These are phyloP conservation scores for Ganoderma leucocontextum DNA, from an alignment of 1,284 basidiomycete species.

Conservation along the genomic window DNA sequence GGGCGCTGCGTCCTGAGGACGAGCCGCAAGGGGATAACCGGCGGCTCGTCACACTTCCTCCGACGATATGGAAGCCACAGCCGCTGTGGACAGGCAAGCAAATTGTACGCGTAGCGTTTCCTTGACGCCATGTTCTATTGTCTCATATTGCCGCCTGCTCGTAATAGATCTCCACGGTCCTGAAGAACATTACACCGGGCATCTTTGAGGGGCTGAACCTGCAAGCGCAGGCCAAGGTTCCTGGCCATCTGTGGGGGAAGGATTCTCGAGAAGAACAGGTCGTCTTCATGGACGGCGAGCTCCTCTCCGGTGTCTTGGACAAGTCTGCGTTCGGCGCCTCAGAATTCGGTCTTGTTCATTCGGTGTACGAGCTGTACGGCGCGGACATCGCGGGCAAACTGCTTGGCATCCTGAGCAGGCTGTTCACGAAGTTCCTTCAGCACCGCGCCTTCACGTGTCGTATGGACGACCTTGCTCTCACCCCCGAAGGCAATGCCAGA, in stretches of 20 bases:
- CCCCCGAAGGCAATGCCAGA: slow-evolving; percentile 79
- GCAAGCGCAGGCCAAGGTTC: slow-evolving; percentile 88
- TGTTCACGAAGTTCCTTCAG: slow-evolving; percentile 98
- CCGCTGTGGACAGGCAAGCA: slow-evolving; percentile 99
- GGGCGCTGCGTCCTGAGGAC: slow-evolving; percentile 92
- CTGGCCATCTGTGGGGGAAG: slow-evolving; percentile 84
- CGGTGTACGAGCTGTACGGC: slow-evolving; percentile 99
- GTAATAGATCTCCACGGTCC: slow-evolving; percentile 88
- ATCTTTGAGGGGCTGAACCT: slow-evolving; percentile 89
- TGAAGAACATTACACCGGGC: slow-evolving; percentile 90
- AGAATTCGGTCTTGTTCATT: slow-evolving; percentile 96
- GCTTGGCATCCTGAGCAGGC: slow-evolving; percentile 90
- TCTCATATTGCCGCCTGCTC: slow-evolving; percentile 13
- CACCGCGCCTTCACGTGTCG: slow-evolving; percentile 98
- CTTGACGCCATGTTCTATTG: slow-evolving; percentile 8
- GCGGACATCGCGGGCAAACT: slow-evolving; percentile 90
- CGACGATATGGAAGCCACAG: slow-evolving; percentile 91
- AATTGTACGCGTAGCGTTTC: slow-evolving; percentile 66
- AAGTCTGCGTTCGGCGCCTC: slow-evolving; percentile 98
- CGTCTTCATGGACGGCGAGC: slow-evolving; percentile 92
- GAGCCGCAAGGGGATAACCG: slow-evolving; percentile 67
- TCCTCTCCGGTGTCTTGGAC: slow-evolving; percentile 93
- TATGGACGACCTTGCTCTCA: slow-evolving; percentile 97
- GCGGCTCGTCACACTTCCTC: slow-evolving; percentile 86
- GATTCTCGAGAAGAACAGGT: slow-evolving; percentile 88